Evolutionary conservation across 116 monocot genomes (phyloP).

Genomic region (Posidonia oceanica): DNA sequence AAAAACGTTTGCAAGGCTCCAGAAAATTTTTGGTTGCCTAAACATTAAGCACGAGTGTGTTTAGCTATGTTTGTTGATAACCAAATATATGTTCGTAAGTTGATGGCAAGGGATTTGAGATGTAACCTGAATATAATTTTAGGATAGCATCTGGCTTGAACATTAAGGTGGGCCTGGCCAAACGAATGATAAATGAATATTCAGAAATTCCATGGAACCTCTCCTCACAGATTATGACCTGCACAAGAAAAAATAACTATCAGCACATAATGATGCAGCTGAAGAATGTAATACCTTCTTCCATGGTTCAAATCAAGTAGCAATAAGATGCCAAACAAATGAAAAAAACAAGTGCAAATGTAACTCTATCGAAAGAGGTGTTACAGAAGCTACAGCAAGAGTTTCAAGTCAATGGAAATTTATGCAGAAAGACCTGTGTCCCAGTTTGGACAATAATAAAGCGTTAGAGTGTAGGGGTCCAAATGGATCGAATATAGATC

Average conservation of each 20-base stretch:
- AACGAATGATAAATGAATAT: constrained; percentile 54
- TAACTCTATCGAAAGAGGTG: too few species aligned
- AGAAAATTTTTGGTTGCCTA: constrained; percentile 55
- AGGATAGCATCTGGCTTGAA: constrained; percentile 33
- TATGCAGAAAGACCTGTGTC: too few species aligned
- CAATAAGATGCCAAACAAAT: too few species aligned
- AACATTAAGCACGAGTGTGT: not conserved
- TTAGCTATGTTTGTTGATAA: not conserved
- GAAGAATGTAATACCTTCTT: too few species aligned
- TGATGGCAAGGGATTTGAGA: not conserved
- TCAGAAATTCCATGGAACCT: constrained; percentile 49
- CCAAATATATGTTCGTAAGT: not conserved
- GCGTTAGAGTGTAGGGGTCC: too few species aligned
- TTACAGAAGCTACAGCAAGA: too few species aligned
- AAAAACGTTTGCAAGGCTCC: constrained; percentile 51
- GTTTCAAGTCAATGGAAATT: too few species aligned
- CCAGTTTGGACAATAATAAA: too few species aligned
- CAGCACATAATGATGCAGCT: not conserved
- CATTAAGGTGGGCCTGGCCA: constrained; percentile 47
- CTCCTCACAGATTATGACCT: constrained; percentile 64
- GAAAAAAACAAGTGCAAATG: too few species aligned
- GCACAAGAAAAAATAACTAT: constrained; percentile 2
- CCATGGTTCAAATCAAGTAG: too few species aligned
- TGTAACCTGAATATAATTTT: constrained; percentile 38
- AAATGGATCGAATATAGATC: too few species aligned